Conservation (phyloP, 345 rosid species). For the Linum lewisii region DNA sequence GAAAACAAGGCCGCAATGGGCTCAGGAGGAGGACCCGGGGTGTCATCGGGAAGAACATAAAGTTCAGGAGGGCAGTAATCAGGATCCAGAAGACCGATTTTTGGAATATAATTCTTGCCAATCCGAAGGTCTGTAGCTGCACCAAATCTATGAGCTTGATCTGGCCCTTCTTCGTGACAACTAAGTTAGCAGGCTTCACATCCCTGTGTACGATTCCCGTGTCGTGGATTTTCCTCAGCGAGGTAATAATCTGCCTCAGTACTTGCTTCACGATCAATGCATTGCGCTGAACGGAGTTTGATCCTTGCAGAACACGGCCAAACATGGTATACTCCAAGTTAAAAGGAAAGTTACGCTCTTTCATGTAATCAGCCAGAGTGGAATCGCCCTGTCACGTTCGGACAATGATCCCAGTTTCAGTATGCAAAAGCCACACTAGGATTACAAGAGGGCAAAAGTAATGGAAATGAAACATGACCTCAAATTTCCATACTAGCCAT, state of each 20-base stretch:
- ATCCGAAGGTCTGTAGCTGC: constrained; percentile 95
- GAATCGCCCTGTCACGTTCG: constrained; percentile 64
- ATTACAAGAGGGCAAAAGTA: too few relatives aligned
- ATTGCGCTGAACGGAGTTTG: constrained; percentile 57
- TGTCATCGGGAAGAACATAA: constrained; percentile 88
- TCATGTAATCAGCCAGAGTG: constrained; percentile 80
- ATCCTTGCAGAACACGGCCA: constrained; percentile 71
- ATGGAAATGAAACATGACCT: too few relatives aligned
- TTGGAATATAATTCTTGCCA: constrained; percentile 82
- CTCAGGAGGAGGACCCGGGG: constrained; percentile 90
- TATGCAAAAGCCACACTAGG: too few relatives aligned
- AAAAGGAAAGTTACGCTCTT: constrained; percentile 71
- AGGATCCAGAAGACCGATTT: constrained; percentile 69
- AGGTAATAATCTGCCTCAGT: constrained; percentile 82
- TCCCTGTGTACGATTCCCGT: constrained; percentile 93
- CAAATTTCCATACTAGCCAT: constrained; percentile 99
- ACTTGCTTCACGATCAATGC: constrained; percentile 87
- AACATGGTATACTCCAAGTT: constrained; percentile 83
- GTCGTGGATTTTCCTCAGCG: constrained; percentile 76
- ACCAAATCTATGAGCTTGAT: constrained; percentile 95
- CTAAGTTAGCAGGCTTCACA: constrained; percentile 88
- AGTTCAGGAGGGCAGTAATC: constrained; percentile 91
- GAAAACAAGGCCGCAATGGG: constrained; percentile 88
- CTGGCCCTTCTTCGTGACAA: constrained; percentile 82
- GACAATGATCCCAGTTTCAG: too few relatives aligned